phyloP scores from a whole-genome alignment of 495 filamentous ascomycete genomes.

The Hyphodiscus hymeniophilus region DNA sequence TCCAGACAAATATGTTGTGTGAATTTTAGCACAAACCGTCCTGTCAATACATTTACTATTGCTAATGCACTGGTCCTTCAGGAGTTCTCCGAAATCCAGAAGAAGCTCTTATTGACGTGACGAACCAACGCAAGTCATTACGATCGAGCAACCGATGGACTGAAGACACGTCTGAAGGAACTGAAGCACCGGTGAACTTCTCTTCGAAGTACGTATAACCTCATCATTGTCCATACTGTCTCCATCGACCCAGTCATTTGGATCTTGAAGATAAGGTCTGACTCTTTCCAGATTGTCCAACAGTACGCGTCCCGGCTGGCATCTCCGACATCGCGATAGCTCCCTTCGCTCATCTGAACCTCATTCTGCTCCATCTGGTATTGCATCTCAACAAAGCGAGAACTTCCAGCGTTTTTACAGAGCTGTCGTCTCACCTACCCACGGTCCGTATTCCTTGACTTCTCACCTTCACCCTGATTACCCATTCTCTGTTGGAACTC shows the following conservation, averaged over 20 bases:
- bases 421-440: slow-evolving; percentile 45
- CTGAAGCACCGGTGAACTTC: neutral
- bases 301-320: slow-evolving; percentile 14
- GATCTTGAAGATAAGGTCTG: neutral
- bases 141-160: neutral
- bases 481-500: too few relatives aligned
- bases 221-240: too few relatives aligned
- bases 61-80: slow-evolving; percentile 7
- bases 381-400: slow-evolving; percentile 38
- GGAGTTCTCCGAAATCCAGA: slow-evolving; percentile 12
- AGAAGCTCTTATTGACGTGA: slow-evolving; percentile 7
- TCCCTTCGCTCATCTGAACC: slow-evolving; percentile 29
- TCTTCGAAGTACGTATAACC: neutral
- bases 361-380: slow-evolving; percentile 35
- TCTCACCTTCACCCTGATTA: too few relatives aligned
- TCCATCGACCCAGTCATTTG: too few relatives aligned
- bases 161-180: slow-evolving; percentile 13
- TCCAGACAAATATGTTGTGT: neutral
- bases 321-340: slow-evolving; percentile 17
- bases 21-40: too few relatives aligned
- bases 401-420: slow-evolving; percentile 49
- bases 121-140: slow-evolving; percentile 3
- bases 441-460: too few relatives aligned
- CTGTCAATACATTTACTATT: neutral
- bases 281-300: neutral